phyloP scores from a whole-genome alignment of 345 rosid genomes.

The Moricandia moricandioides region DNA sequence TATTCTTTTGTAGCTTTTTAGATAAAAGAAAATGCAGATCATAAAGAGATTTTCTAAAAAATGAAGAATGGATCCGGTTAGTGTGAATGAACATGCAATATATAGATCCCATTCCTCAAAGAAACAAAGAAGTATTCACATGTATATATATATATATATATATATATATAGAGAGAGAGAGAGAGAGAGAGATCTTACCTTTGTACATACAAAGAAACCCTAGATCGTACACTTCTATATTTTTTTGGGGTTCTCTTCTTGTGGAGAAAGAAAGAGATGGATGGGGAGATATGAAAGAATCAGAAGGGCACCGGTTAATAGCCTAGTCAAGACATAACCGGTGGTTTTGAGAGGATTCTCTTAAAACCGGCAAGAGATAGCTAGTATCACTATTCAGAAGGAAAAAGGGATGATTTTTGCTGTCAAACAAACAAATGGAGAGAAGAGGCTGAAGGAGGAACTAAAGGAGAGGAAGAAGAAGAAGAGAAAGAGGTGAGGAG shows the following conservation, averaged over 20 bases:
- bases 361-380: background rate
- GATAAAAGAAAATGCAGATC: slow-evolving; percentile 27
- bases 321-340: slow-evolving; percentile 10
- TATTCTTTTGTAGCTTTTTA: background rate
- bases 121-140: background rate
- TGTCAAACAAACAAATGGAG: slow-evolving; percentile 13
- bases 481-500: slow-evolving; percentile 37
- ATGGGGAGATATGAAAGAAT: background rate
- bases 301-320: background rate
- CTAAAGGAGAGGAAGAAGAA: slow-evolving; percentile 25
- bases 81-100: slow-evolving; percentile 29
- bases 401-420: slow-evolving; percentile 13
- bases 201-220: slow-evolving; percentile 19
- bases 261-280: background rate
- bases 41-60: background rate
- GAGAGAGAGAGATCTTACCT: slow-evolving; percentile 29
- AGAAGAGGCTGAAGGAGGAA: slow-evolving; percentile 31
- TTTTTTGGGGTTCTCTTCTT: background rate
- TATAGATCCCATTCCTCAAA: slow-evolving; percentile 5
- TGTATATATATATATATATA: background rate
- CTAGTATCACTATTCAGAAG: background rate
- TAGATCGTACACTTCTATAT: slow-evolving; percentile 15
- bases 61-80: background rate
- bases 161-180: background rate
- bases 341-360: background rate